A percentile compares a stretch with the other conserved stretches of the same genome.
These are phyloP conservation scores for Thinopyrum elongatum DNA, from an alignment of 176 grass and related monocot species.

Conservation along the genomic window DNA sequence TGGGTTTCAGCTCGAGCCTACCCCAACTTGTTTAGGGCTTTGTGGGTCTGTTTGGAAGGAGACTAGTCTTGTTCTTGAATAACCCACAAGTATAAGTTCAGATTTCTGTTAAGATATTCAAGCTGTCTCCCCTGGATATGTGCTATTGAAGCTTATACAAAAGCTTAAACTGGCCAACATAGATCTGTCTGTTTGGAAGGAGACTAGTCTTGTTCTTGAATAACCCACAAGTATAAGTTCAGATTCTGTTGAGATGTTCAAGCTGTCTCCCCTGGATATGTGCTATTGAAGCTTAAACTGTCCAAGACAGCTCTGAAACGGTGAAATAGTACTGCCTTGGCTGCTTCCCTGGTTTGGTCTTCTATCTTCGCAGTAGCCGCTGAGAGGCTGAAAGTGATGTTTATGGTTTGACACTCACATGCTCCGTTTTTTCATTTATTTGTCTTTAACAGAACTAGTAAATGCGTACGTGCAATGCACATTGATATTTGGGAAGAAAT, in stretches of 20 bases:
- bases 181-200: too few relatives aligned
- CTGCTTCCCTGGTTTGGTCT: slow-evolving; percentile 1
- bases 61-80: slow-evolving; percentile 3
- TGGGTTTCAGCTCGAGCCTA: too few relatives aligned
- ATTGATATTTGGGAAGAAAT: too few relatives aligned
- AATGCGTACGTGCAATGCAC: too few relatives aligned
- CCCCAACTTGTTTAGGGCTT: too few relatives aligned
- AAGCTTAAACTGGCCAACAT: too few relatives aligned
- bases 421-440: background rate
- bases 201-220: too few relatives aligned
- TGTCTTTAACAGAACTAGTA: background rate
- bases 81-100: background rate
- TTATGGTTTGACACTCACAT: background rate
- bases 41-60: background rate
- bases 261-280: too few relatives aligned
- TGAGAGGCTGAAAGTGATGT: background rate
- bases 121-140: too few relatives aligned
- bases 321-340: slow-evolving; percentile 3
- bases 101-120: background rate
- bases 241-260: background rate
- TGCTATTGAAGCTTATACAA: too few relatives aligned
- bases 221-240: background rate
- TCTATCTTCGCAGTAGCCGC: background rate
- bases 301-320: background rate
- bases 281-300: background rate